Percentiles rank a stretch among this genome's conserved stretches.
phyloP scores from a whole-genome alignment of 768 basidiomycete genomes.

The Suillus bovinus region DNA sequence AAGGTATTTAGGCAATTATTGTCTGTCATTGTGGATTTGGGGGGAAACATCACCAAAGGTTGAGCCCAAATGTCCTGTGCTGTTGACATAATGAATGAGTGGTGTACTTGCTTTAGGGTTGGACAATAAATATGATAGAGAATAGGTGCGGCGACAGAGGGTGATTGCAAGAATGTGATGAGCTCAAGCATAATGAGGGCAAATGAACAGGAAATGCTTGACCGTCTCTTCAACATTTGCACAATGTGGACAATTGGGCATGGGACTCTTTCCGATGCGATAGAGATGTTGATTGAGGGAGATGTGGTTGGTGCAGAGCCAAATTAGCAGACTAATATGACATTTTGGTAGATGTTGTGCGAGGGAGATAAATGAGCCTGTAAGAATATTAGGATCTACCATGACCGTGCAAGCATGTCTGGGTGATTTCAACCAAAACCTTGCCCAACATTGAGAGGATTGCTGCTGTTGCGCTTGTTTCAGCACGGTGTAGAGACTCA shows the following conservation, averaged over 20 bases:
- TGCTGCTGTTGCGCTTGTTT: constrained; percentile 3
- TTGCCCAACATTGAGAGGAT: neutral
- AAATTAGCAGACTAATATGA: constrained; percentile 26
- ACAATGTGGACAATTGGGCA: constrained; percentile 30
- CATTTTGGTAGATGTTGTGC: constrained; percentile 11
- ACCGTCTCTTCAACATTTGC: constrained; percentile 23
- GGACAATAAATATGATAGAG: neutral
- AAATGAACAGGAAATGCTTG: constrained; percentile 30
- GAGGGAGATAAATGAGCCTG: neutral
- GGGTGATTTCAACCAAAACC: constrained; percentile 3
- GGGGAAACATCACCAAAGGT: neutral
- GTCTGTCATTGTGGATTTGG: no score
- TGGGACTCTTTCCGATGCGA: constrained; percentile 22
- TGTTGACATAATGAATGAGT: neutral
- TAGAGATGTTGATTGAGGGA: constrained; percentile 33
- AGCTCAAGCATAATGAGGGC: constrained; percentile 18
- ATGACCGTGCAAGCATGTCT: no score
- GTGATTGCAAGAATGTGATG: neutral
- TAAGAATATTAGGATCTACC: neutral
- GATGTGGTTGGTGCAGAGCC: constrained; percentile 33
- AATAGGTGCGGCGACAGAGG: neutral
- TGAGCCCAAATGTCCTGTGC: neutral
- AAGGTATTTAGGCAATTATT: no score
- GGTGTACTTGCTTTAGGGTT: neutral
- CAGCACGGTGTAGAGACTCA: no score